phyloP scores from a whole-genome alignment of 176 grass and related monocot genomes.

The Eleusine indica region DNA sequence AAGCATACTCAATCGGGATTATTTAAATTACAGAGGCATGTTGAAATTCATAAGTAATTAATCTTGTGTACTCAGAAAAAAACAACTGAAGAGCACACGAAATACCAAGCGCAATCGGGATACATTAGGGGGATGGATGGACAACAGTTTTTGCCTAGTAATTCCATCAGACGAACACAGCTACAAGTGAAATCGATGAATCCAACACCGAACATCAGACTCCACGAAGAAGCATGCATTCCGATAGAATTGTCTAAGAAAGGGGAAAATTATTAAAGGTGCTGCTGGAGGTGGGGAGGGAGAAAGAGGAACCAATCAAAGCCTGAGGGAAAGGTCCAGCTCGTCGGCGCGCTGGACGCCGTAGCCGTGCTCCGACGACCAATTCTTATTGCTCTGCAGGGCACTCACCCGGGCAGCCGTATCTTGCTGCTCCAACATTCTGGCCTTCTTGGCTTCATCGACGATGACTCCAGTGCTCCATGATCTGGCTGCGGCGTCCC shows the following conservation, averaged over 20 bases:
- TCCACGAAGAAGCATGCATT: background rate
- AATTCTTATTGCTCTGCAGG: background rate
- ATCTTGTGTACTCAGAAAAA: background rate
- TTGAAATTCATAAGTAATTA: background rate
- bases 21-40: slow-evolving; percentile 4
- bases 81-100: slow-evolving; percentile 21
- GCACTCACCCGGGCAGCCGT: background rate
- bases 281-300: background rate
- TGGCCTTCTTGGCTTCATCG: background rate
- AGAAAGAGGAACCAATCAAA: slow-evolving; percentile 33
- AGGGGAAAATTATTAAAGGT: background rate
- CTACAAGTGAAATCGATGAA: background rate
- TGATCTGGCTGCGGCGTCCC: background rate
- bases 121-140: slow-evolving; percentile 16
- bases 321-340: slow-evolving; percentile 55
- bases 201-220: background rate
- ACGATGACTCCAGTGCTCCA: background rate
- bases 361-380: slow-evolving; percentile 6
- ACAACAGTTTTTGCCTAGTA: background rate
- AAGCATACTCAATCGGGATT: no score
- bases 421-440: background rate
- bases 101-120: slow-evolving; percentile 35
- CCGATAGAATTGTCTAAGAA: slow-evolving; percentile 16
- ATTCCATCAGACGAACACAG: slow-evolving; percentile 25
- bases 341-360: slow-evolving; percentile 24